Percentiles rank a stretch among this genome's conserved stretches.
phyloP scores from a whole-genome alignment of 2,329 filamentous ascomycete genomes.

The Sordariomycetes sp. region DNA sequence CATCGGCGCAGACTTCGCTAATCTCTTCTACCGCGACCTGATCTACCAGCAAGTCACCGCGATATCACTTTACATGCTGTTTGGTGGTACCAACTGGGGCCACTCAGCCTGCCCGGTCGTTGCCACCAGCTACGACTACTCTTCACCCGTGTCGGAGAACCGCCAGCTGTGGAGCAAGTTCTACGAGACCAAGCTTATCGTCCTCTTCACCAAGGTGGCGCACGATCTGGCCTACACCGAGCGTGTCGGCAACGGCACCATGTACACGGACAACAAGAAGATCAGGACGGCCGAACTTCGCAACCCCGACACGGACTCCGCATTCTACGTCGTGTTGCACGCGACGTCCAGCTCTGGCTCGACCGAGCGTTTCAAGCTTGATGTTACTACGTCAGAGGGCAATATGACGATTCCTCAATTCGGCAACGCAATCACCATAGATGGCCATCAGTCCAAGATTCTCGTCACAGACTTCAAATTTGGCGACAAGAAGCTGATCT shows the following conservation, averaged over 20 bases:
- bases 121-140: constrained; percentile 55
- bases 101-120: constrained; percentile 47
- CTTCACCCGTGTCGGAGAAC: constrained; percentile 50
- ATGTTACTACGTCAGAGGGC: constrained; percentile 46
- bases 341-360: constrained; percentile 39
- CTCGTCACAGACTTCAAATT: constrained; percentile 50
- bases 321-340: constrained; percentile 52
- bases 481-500: constrained; percentile 39
- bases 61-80: constrained; percentile 56
- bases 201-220: constrained; percentile 49
- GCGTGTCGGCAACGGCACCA: constrained; percentile 31
- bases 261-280: constrained; percentile 39
- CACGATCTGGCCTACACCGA: constrained; percentile 47
- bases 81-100: constrained; percentile 57
- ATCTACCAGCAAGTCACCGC: constrained; percentile 50
- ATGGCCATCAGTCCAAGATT: constrained; percentile 54
- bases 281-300: constrained; percentile 47
- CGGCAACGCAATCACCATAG: constrained; percentile 36
- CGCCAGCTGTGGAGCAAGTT: constrained; percentile 49
- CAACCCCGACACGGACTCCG: constrained; percentile 46
- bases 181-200: constrained; percentile 53
- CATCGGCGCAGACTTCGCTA: constrained; percentile 50
- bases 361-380: constrained; percentile 42
- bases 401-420: constrained; percentile 43
- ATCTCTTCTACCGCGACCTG: constrained; percentile 55